Evolutionary conservation across 805 yeast species (phyloP).

Genomic region (Candida silvatica): DNA sequence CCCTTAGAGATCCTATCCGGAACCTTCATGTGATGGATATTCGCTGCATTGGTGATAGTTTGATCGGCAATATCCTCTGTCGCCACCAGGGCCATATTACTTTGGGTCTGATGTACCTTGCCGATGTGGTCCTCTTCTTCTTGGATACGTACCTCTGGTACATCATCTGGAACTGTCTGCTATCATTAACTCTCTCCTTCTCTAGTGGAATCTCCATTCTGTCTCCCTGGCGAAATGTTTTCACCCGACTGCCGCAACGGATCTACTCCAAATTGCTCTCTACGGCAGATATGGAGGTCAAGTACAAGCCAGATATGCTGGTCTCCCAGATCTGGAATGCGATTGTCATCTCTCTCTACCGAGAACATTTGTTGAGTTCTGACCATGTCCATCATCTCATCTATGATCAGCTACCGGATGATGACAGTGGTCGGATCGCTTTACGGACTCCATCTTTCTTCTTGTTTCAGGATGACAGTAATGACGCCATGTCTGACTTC

Average conservation of each 20-base stretch:
- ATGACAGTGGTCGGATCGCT: constrained; percentile 29
- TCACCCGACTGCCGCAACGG: constrained; percentile 41
- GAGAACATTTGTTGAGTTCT: constrained; percentile 43
- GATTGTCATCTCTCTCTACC: constrained; percentile 41
- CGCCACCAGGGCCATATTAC: constrained; percentile 32
- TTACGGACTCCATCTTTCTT: constrained; percentile 38
- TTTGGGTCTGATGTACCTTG: constrained; percentile 38
- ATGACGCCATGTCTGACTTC: constrained; percentile 28
- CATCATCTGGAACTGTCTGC: constrained; percentile 56
- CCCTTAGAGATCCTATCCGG: constrained; percentile 42
- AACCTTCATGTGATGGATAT: constrained; percentile 36
- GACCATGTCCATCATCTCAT: constrained; percentile 34
- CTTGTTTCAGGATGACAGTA: constrained; percentile 38
- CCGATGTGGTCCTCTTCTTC: constrained; percentile 64
- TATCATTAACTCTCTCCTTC: constrained; percentile 40
- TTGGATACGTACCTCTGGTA: constrained; percentile 84
- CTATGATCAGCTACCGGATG: constrained; percentile 39
- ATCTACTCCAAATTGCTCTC: constrained; percentile 39
- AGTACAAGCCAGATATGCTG: constrained; percentile 29
- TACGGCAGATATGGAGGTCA: constrained; percentile 35
- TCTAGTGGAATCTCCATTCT: constrained; percentile 44
- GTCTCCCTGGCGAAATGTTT: constrained; percentile 53
- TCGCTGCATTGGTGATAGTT: constrained; percentile 35
- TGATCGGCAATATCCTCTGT: constrained; percentile 34
- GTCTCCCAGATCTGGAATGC: constrained; percentile 49